These are phyloP conservation scores for Ganoderma resinaceum DNA, from an alignment of 1,284 basidiomycete species.

Conservation along the genomic window DNA sequence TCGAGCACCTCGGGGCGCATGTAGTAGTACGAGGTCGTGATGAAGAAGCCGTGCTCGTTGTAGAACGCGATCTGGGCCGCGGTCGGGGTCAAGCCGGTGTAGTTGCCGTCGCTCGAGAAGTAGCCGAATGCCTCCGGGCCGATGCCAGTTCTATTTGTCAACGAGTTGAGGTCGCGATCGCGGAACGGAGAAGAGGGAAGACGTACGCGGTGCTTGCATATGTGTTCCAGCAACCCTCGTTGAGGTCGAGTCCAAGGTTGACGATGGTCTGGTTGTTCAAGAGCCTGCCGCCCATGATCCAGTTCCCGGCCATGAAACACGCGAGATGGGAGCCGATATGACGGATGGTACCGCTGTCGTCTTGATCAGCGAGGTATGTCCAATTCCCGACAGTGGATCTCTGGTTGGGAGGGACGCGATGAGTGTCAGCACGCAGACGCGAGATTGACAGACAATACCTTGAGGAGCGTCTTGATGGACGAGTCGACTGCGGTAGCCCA, in stretches of 20 bases:
- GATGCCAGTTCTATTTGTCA: conserved; percentile 64
- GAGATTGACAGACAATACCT: conserved; percentile 44
- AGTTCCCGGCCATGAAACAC: conserved; percentile 78
- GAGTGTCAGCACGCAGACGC: conserved; percentile 13
- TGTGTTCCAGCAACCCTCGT: conserved; percentile 80
- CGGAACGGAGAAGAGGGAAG: not conserved
- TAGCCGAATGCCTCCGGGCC: conserved; percentile 74
- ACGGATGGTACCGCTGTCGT: conserved; percentile 48
- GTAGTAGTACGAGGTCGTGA: conserved; percentile 52
- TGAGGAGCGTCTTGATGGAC: conserved; percentile 63
- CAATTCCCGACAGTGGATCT: conserved; percentile 67
- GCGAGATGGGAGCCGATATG: conserved; percentile 74
- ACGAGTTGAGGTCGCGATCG: no score
- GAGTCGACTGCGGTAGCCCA: conserved; percentile 77
- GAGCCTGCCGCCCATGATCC: conserved; percentile 73
- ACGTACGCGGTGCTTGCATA: conserved; percentile 72
- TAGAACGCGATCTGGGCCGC: conserved; percentile 55
- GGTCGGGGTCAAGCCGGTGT: conserved; percentile 52
- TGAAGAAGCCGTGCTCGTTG: conserved; percentile 70
- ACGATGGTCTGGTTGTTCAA: conserved; percentile 75
- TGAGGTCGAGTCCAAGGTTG: conserved; percentile 62
- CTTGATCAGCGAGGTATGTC: conserved; percentile 65
- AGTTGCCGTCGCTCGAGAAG: conserved; percentile 62
- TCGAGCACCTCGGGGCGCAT: conserved; percentile 78
- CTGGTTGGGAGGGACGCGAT: conserved; percentile 40